These are phyloP conservation scores for Trichoderma aggressivum DNA, from an alignment of 2,329 filamentous ascomycete genomes.

Conservation along the genomic window DNA sequence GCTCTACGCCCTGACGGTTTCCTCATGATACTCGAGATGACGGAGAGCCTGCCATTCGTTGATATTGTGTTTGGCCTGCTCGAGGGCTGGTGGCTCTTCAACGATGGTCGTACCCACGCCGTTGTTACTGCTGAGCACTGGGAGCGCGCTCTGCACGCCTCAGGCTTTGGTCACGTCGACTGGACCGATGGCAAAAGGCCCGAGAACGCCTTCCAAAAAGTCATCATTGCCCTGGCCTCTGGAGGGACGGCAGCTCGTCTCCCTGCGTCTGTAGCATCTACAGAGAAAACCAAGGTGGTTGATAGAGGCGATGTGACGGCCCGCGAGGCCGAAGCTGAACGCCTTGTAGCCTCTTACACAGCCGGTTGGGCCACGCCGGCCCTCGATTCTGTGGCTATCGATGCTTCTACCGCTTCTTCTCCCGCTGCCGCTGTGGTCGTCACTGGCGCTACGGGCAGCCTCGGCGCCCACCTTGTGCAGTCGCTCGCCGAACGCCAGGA, in stretches of 20 bases:
- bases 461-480: background rate
- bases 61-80: constrained; percentile 34
- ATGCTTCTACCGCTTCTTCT: background rate
- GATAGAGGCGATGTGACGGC: background rate
- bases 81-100: constrained; percentile 37
- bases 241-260: background rate
- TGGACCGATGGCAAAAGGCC: constrained; percentile 22
- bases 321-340: background rate
- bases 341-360: background rate
- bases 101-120: constrained; percentile 21
- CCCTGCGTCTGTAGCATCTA: background rate
- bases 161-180: constrained; percentile 23
- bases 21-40: constrained; percentile 23
- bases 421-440: background rate
- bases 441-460: background rate
- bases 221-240: background rate
- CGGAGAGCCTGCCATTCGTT: constrained; percentile 24
- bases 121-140: constrained; percentile 16
- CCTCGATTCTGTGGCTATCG: background rate
- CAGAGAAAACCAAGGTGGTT: background rate
- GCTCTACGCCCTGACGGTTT: constrained; percentile 20
- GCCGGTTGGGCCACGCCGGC: background rate
- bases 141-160: constrained; percentile 17
- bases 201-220: background rate
- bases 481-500: background rate